phyloP scores from a whole-genome alignment of 1,284 basidiomycete genomes.

The Caloboletus firmus region DNA sequence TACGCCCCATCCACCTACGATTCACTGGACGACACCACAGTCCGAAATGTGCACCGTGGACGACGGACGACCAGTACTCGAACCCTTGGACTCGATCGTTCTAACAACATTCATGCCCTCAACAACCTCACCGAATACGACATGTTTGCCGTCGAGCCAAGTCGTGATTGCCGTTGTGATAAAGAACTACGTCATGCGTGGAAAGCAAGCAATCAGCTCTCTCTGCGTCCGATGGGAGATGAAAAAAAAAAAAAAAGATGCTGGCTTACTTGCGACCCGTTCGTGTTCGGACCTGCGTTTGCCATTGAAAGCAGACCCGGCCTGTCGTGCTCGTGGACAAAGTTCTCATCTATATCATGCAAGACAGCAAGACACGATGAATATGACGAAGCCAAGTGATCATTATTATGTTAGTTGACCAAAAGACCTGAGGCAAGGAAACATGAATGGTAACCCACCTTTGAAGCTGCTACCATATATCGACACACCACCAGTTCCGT shows the following conservation, averaged over 20 bases:
- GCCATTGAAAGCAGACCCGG: constrained; percentile 93
- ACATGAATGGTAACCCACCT: constrained; percentile 44
- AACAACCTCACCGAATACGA: constrained; percentile 84
- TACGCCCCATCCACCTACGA: not conserved
- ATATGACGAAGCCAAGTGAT: too few relatives aligned
- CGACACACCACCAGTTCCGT: constrained; percentile 87
- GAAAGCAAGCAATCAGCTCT: not conserved
- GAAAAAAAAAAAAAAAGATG: not conserved
- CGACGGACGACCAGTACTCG: constrained; percentile 52
- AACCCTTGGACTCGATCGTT: constrained; percentile 68
- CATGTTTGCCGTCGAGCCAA: constrained; percentile 81
- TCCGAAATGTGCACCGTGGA: constrained; percentile 60
- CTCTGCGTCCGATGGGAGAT: not conserved
- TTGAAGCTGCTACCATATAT: constrained; percentile 86
- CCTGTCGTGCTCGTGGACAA: constrained; percentile 73
- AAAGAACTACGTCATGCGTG: constrained; percentile 59
- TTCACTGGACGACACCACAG: constrained; percentile 51
- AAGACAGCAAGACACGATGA: not conserved
- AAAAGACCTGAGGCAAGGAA: too few relatives aligned
- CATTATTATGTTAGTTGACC: not conserved
- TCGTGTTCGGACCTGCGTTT: constrained; percentile 70
- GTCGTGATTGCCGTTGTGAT: constrained; percentile 80
- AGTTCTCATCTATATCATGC: constrained; percentile 81
- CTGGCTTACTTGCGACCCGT: constrained; percentile 63
- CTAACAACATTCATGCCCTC: constrained; percentile 79